Conservation (phyloP, 2,329 filamentous ascomycete genomes). For the Ilyonectria robusta region DNA sequence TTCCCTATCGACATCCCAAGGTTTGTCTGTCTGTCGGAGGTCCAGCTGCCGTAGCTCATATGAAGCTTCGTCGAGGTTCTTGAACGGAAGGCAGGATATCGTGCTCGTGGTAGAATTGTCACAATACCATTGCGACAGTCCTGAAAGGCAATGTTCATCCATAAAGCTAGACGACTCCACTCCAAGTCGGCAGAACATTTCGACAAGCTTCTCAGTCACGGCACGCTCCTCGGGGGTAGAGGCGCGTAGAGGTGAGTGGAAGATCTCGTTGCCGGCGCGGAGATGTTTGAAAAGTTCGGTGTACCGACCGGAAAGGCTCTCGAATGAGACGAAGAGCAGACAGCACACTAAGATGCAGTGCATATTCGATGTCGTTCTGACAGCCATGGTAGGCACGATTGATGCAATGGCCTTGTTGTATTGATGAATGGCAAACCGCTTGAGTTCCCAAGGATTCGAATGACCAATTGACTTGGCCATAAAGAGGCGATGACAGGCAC, state of each 20-base stretch:
- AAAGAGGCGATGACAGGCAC: constrained; percentile 22
- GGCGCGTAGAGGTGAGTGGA: constrained; percentile 14
- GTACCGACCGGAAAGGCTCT: constrained; percentile 42
- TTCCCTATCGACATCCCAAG: background rate
- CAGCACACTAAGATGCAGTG: constrained; percentile 42
- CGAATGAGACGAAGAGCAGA: constrained; percentile 42
- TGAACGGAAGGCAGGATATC: constrained; percentile 24
- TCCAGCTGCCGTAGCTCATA: constrained; percentile 31
- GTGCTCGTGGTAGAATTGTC: background rate
- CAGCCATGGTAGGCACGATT: constrained; percentile 36
- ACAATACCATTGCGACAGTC: constrained; percentile 8
- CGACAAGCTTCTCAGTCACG: constrained; percentile 33
- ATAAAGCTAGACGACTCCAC: constrained; percentile 41
- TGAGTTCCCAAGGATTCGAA: constrained; percentile 26
- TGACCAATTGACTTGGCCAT: constrained; percentile 11
- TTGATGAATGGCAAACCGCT: constrained; percentile 37
- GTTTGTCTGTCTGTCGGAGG: background rate
- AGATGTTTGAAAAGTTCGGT: constrained; percentile 40
- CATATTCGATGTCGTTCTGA: constrained; percentile 26
- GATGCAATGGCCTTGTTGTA: constrained; percentile 41
- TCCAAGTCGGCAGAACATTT: constrained; percentile 39
- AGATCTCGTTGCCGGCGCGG: constrained; percentile 32
- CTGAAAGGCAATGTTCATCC: constrained; percentile 32
- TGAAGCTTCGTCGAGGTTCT: constrained; percentile 37
- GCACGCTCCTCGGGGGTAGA: constrained; percentile 6